Conservation (phyloP, 805 yeast genomes). For the Candida silvicultrix region DNA sequence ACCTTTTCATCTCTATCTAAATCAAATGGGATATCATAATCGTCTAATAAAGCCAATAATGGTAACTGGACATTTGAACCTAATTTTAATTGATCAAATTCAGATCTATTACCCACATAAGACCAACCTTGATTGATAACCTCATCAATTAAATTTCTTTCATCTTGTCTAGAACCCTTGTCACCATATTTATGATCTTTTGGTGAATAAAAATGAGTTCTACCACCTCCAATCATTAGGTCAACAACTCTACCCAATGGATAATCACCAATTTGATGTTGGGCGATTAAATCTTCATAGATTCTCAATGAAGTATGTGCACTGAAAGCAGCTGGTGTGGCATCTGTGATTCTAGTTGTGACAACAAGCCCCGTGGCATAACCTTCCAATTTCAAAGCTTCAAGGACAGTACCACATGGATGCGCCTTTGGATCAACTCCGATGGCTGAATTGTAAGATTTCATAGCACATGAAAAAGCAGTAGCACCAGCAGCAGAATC, state of each 20-base stretch:
- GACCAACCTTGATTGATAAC: constrained; percentile 59
- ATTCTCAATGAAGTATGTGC: constrained; percentile 71
- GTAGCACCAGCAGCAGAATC: constrained; percentile 98
- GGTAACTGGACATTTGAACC: constrained; percentile 73
- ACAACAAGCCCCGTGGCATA: constrained; percentile 86
- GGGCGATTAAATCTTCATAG: constrained; percentile 82
- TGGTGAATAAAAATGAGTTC: constrained; percentile 69
- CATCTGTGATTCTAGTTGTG: constrained; percentile 88
- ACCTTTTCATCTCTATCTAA: constrained; percentile 58
- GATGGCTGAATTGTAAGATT: constrained; percentile 86
- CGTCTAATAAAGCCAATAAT: constrained; percentile 68
- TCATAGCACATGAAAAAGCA: constrained; percentile 80
- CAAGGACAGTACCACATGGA: constrained; percentile 89
- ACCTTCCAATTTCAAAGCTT: constrained; percentile 79
- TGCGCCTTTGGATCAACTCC: constrained; percentile 62
- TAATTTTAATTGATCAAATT: constrained; percentile 47
- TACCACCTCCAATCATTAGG: constrained; percentile 86
- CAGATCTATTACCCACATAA: constrained; percentile 51
- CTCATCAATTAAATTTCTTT: constrained; percentile 57
- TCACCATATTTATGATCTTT: constrained; percentile 24
- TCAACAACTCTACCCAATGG: constrained; percentile 78
- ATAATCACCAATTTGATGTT: constrained; percentile 78
- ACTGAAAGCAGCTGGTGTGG: constrained; percentile 89
- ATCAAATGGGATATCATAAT: constrained; percentile 77
- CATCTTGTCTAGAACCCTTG: constrained; percentile 64